phyloP scores from a whole-genome alignment of 2,329 filamentous ascomycete species.

The Penicillium sp. region DNA sequence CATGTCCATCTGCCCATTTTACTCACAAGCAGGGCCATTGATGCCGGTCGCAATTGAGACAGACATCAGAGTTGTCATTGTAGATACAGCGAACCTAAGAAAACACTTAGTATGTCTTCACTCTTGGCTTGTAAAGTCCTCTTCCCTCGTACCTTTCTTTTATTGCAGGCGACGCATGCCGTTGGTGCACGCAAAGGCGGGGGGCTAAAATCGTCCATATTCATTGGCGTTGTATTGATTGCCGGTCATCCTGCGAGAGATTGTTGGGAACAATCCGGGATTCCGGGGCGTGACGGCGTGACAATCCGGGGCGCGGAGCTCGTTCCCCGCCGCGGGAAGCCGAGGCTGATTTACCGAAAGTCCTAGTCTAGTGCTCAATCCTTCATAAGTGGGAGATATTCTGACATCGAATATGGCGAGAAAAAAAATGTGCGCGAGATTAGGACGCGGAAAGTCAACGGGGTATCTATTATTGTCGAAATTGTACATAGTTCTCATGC shows the following conservation, averaged over 20 bases:
- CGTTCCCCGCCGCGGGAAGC: conserved; percentile 6
- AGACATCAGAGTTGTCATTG: conserved; percentile 20
- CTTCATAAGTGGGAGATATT: not conserved
- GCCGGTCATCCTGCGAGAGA: no score
- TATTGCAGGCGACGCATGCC: conserved; percentile 32
- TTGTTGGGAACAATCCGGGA: not conserved
- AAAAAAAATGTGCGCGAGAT: not conserved
- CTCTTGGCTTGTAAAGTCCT: not conserved
- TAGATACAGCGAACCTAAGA: conserved; percentile 29
- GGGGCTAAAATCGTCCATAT: conserved; percentile 18
- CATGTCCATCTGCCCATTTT: not conserved
- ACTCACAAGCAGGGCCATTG: conserved; percentile 30
- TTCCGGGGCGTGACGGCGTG: no score
- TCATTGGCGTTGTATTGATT: not conserved
- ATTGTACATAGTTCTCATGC: conserved; percentile 31
- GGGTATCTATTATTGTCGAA: conserved; percentile 22
- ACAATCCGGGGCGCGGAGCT: conserved; percentile 8
- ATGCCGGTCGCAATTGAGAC: conserved; percentile 27
- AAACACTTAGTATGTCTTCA: not conserved
- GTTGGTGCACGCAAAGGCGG: conserved; percentile 28
- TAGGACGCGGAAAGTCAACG: conserved; percentile 1
- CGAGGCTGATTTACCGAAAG: conserved; percentile 1
- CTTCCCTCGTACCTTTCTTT: conserved; percentile 25
- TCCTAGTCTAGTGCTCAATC: not conserved
- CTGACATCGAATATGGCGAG: not conserved